A percentile compares a stretch with the other conserved stretches of the same genome.
Conservation (phyloP, 2,329 filamentous ascomycete genomes). For the Exophiala lecanii-corni region DNA sequence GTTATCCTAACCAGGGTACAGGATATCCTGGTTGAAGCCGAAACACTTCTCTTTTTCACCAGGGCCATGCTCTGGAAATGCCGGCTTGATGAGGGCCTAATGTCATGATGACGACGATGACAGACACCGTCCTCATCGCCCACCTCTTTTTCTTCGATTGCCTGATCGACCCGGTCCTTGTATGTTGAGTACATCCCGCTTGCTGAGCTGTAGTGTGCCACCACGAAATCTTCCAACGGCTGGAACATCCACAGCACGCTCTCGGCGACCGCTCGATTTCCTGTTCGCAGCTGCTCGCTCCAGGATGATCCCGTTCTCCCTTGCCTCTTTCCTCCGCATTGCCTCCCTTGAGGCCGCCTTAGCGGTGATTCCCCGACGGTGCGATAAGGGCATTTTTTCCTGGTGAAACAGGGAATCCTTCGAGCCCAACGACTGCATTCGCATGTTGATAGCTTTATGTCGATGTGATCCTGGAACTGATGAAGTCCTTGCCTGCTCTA, state of each 20-base stretch:
- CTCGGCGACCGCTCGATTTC: conserved; percentile 42
- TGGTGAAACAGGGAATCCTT: conserved; percentile 70
- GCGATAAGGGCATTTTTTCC: conserved; percentile 81
- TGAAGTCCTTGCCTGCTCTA: conserved; percentile 55
- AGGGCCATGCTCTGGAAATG: too few species aligned
- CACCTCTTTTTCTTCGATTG: conserved; percentile 4
- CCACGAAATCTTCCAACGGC: conserved; percentile 75
- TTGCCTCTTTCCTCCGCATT: conserved; percentile 70
- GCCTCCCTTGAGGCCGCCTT: conserved; percentile 63
- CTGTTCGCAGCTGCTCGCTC: conserved; percentile 50
- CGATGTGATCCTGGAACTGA: conserved; percentile 66
- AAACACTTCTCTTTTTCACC: conserved; percentile 9
- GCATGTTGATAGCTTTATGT: conserved; percentile 76
- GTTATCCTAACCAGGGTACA: conserved; percentile 1
- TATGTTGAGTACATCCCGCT: conserved; percentile 69
- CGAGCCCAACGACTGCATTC: conserved; percentile 75
- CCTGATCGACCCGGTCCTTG: conserved; percentile 42
- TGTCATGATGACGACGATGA: not conserved
- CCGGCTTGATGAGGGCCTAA: not conserved
- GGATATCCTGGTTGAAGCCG: conserved; percentile 7
- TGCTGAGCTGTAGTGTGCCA: conserved; percentile 73
- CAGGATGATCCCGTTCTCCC: conserved; percentile 84
- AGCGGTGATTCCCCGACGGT: conserved; percentile 75
- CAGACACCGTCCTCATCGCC: conserved; percentile 8
- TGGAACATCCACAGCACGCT: conserved; percentile 67